Evolutionary conservation across 116 monocot genomes (phyloP).

Genomic region (Trichopus zeylanicus): DNA sequence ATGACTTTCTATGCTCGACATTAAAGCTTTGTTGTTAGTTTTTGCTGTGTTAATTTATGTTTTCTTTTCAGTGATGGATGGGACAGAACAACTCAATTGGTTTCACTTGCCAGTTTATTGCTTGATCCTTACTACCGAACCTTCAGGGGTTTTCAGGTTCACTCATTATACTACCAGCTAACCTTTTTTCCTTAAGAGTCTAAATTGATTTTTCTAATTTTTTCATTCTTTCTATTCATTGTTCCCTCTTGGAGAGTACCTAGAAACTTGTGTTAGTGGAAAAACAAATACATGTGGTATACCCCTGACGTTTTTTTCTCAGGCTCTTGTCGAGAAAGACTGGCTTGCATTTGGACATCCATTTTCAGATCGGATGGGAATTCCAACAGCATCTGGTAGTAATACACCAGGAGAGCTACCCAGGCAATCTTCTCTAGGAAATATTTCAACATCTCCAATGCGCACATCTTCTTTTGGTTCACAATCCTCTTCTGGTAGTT

Average conservation of each 20-base stretch:
- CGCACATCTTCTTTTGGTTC: conserved; percentile 29
- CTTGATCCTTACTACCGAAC: conserved; percentile 97
- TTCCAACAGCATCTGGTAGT: conserved; percentile 56
- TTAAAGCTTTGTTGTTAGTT: no score
- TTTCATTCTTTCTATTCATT: neutral
- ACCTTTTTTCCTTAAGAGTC: neutral
- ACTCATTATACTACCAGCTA: no score
- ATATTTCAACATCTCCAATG: conserved; percentile 38
- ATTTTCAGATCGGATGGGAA: conserved; percentile 88
- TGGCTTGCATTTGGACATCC: conserved; percentile 99
- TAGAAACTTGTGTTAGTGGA: no score
- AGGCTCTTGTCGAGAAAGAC: conserved; percentile 97
- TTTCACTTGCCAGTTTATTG: conserved; percentile 78
- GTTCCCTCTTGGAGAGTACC: no score
- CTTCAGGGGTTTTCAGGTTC: conserved; percentile 92
- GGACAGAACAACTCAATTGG: conserved; percentile 95
- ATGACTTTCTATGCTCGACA: neutral
- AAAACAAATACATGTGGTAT: no score
- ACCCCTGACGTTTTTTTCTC: conserved; percentile 1
- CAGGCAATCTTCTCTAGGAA: conserved; percentile 64
- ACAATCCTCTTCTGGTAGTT: conserved; percentile 25
- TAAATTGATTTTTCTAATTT: neutral
- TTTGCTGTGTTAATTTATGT: neutral
- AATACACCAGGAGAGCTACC: conserved; percentile 32
- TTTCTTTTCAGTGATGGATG: conserved; percentile 85